Evolutionary conservation across 2,329 filamentous ascomycete genomes (phyloP).

Genomic region (Alternaria brassicae): DNA sequence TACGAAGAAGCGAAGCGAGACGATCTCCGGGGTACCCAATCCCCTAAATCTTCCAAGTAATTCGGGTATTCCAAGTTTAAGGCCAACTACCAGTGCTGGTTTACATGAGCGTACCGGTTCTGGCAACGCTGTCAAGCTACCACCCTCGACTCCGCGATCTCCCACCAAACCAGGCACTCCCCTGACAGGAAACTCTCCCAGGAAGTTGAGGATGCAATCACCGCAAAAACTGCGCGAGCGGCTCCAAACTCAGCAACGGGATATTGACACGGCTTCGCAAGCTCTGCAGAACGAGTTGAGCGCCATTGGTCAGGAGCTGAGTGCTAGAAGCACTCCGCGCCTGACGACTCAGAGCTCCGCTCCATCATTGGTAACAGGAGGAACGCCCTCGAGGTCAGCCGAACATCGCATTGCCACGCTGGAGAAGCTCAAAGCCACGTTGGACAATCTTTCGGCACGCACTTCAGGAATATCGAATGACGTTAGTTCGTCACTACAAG

Average conservation of each 20-base stretch:
- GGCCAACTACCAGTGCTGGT: slow-evolving; percentile 54
- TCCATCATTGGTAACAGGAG: slow-evolving; percentile 29
- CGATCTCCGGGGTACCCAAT: slow-evolving; percentile 59
- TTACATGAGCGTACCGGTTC: slow-evolving; percentile 58
- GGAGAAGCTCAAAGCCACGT: slow-evolving; percentile 66
- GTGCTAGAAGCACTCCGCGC: slow-evolving; percentile 47
- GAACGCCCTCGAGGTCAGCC: slow-evolving; percentile 48
- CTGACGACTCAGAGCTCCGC: slow-evolving; percentile 44
- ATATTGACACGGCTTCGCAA: slow-evolving; percentile 72
- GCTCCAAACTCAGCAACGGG: slow-evolving; percentile 79
- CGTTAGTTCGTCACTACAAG: slow-evolving; percentile 72
- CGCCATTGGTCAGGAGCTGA: slow-evolving; percentile 82
- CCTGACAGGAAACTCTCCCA: slow-evolving; percentile 28
- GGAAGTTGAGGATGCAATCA: slow-evolving; percentile 61
- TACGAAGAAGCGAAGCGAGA: slow-evolving; percentile 55
- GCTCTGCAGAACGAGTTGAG: slow-evolving; percentile 77
- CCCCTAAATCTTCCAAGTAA: slow-evolving; percentile 10
- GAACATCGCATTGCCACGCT: slow-evolving; percentile 68
- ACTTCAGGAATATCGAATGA: slow-evolving; percentile 68
- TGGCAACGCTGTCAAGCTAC: slow-evolving; percentile 66
- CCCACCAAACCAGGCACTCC: slow-evolving; percentile 35
- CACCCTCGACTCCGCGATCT: slow-evolving; percentile 52
- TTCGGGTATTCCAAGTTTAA: slow-evolving; percentile 59
- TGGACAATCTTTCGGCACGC: slow-evolving; percentile 44
- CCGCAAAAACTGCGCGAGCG: slow-evolving; percentile 78